Evolutionary conservation across 768 basidiomycete genomes (phyloP).

Genomic region (Cystobasidium tubakii): DNA sequence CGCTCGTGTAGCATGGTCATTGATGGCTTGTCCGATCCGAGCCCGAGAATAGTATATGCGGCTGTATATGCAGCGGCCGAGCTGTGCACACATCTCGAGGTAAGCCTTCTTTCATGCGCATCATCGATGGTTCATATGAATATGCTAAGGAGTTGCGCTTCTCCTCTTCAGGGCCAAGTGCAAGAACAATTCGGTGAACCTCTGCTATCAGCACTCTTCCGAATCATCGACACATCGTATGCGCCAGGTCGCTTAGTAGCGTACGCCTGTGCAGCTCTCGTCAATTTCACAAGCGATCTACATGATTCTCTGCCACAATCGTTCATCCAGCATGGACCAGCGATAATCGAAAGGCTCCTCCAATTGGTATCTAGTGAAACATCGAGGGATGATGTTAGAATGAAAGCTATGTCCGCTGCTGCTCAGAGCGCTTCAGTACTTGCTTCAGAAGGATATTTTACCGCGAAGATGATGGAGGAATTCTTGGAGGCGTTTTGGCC

Average conservation of each 20-base stretch:
- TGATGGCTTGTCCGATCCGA: neutral
- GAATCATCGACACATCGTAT: neutral
- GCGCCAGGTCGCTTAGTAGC: slow-evolving; percentile 3
- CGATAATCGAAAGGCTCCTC: neutral
- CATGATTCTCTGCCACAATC: neutral
- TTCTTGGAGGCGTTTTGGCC: neutral
- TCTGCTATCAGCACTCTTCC: neutral
- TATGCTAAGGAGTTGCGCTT: too few species aligned
- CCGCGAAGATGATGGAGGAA: neutral
- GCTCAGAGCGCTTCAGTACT: slow-evolving; percentile 10
- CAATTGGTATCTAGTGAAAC: neutral
- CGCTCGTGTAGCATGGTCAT: neutral
- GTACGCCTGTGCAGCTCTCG: slow-evolving; percentile 20
- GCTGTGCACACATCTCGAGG: slow-evolving; percentile 21
- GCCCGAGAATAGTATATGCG: slow-evolving; percentile 17
- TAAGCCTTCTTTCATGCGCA: too few species aligned
- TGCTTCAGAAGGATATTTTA: neutral
- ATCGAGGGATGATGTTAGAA: neutral
- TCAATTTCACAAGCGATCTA: slow-evolving; percentile 25
- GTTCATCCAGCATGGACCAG: neutral
- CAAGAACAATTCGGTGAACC: slow-evolving; percentile 20
- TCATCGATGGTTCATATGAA: too few species aligned
- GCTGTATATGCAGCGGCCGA: slow-evolving; percentile 16
- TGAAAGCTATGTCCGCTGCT: slow-evolving; percentile 17
- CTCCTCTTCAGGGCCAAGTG: slow-evolving; percentile 1